Evolutionary conservation across 208 protist genomes (phyloP).

Genomic region (Lotmaria passim): DNA sequence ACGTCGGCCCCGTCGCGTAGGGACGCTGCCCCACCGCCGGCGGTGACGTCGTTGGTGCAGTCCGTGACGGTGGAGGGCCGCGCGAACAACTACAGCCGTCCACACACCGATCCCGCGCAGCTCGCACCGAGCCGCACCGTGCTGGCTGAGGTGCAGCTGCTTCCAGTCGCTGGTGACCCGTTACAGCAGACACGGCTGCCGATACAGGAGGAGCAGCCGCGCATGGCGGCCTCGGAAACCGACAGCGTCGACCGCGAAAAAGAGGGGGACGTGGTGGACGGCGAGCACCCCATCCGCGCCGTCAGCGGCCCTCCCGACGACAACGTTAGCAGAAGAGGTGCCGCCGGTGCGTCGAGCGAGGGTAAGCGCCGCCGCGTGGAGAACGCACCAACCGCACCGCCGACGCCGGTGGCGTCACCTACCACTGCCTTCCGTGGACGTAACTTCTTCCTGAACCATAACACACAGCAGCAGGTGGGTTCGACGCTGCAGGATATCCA

Average conservation of each 20-base stretch:
- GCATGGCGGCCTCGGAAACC: conserved; percentile 7
- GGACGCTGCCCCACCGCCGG: neutral
- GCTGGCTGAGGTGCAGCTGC: conserved; percentile 60
- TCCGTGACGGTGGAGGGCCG: conserved; percentile 76
- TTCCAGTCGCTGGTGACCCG: conserved; percentile 28
- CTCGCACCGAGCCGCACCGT: conserved; percentile 52
- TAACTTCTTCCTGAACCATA: conserved; percentile 57
- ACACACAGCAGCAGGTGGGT: conserved; percentile 26
- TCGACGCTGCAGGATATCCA: conserved; percentile 67
- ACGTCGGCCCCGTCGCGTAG: conserved; percentile 28
- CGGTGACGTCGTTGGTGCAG: conserved; percentile 30
- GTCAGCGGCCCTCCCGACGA: conserved; percentile 44
- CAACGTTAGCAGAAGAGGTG: neutral
- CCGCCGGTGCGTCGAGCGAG: neutral
- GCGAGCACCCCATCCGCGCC: conserved; percentile 48
- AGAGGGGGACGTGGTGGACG: conserved; percentile 44
- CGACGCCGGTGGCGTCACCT: conserved; percentile 23
- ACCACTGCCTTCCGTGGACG: conserved; percentile 38
- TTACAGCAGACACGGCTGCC: conserved; percentile 3
- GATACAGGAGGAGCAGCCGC: conserved; percentile 22
- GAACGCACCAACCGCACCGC: conserved; percentile 1
- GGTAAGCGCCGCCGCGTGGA: conserved; percentile 57
- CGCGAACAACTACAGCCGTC: conserved; percentile 86
- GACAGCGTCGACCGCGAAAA: neutral
- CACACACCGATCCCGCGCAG: conserved; percentile 52